Evolutionary conservation across 1,284 basidiomycete species (phyloP).

Genomic region (Cryptococcus depauperatus): DNA sequence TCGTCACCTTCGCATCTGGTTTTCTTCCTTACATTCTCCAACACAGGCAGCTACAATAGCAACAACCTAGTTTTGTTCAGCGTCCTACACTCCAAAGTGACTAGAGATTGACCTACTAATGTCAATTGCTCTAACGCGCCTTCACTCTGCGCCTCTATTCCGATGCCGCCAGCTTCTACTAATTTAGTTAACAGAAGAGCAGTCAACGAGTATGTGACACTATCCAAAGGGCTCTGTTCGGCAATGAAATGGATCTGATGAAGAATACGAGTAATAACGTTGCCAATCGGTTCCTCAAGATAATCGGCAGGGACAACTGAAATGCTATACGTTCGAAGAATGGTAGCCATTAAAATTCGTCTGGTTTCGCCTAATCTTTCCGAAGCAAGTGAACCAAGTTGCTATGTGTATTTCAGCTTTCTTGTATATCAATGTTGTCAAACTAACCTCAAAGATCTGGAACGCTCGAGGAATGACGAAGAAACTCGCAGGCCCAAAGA

Average conservation of each 20-base stretch:
- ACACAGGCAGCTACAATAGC: conserved; percentile 81
- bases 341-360: conserved; percentile 69
- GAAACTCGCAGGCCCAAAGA: conserved; percentile 53
- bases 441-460: conserved; percentile 65
- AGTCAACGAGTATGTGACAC: conserved; percentile 72
- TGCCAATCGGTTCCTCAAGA: conserved; percentile 59
- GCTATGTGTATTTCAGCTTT: conserved; percentile 3
- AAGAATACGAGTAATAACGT: conserved; percentile 72
- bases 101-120: too few relatives aligned
- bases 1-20: conserved; percentile 4
- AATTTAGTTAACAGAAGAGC: conserved; percentile 71
- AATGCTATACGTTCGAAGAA: conserved; percentile 62
- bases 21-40: conserved; percentile 61
- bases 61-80: too few relatives aligned
- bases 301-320: conserved; percentile 64
- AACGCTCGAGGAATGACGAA: conserved; percentile 60
- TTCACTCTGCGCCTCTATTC: conserved; percentile 53
- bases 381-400: conserved; percentile 45
- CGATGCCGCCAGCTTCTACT: conserved; percentile 61
- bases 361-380: conserved; percentile 61
- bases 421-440: too few relatives aligned
- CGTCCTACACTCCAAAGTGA: conserved; percentile 14
- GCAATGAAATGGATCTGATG: conserved; percentile 77
- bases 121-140: conserved; percentile 80
- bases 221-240: conserved; percentile 74